Evolutionary conservation across 495 filamentous ascomycete species (phyloP).

Genomic region (Aspergillus nidulans): DNA sequence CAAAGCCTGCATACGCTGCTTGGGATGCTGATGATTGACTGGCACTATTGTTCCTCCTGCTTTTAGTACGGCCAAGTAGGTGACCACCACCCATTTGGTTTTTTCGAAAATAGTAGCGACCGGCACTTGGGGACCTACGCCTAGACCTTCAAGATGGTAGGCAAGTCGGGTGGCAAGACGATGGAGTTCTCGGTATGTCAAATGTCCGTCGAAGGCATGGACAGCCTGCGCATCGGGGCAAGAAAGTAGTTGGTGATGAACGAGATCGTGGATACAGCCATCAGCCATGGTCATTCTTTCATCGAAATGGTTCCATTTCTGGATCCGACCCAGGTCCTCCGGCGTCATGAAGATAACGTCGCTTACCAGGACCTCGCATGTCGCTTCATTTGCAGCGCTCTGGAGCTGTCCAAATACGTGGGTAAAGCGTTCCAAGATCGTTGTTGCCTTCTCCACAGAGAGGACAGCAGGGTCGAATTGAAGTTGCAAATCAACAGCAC

Average conservation of each 20-base stretch:
- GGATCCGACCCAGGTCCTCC: slow-evolving; percentile 15
- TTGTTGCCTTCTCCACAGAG: background rate
- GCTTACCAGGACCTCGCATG: background rate
- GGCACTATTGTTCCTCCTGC: slow-evolving; percentile 6
- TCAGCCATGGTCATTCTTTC: slow-evolving; percentile 1
- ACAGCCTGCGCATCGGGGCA: slow-evolving; percentile 2
- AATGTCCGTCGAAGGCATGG: slow-evolving; percentile 24
- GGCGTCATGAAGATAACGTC: slow-evolving; percentile 6
- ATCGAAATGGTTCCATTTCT: slow-evolving; percentile 16
- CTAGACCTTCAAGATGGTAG: background rate
- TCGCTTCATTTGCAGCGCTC: background rate
- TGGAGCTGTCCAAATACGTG: slow-evolving; percentile 13
- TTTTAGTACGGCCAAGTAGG: slow-evolving; percentile 4
- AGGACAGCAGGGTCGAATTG: slow-evolving; percentile 5
- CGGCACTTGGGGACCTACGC: background rate
- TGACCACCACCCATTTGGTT: slow-evolving; percentile 9
- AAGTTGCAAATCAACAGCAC: slow-evolving; percentile 9
- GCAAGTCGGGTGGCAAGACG: background rate
- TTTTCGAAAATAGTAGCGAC: slow-evolving; percentile 6
- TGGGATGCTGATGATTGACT: slow-evolving; percentile 5
- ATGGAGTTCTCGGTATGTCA: slow-evolving; percentile 24
- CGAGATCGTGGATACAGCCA: slow-evolving; percentile 4
- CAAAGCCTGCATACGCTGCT: background rate
- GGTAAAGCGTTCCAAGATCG: slow-evolving; percentile 11
- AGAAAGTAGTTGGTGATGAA: slow-evolving; percentile 1